phyloP scores from a whole-genome alignment of 495 filamentous ascomycete genomes.

The Annulohypoxylon nitens region DNA sequence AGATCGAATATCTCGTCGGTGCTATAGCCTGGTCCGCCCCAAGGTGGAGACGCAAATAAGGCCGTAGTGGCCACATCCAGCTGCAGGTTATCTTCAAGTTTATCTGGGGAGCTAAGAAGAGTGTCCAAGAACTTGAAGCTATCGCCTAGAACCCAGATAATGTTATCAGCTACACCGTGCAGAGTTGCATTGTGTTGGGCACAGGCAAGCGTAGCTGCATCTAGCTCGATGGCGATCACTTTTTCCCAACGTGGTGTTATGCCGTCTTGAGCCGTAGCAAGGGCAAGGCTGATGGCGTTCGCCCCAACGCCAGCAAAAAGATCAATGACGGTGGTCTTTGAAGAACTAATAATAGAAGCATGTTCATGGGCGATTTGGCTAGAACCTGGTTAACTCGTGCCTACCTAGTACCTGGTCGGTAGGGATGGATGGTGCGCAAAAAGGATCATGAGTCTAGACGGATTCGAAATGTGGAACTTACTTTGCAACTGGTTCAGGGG shows the following conservation, averaged over 20 bases:
- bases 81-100: constrained; percentile 54
- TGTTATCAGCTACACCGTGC: constrained; percentile 83
- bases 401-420: constrained; percentile 24
- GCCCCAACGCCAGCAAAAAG: constrained; percentile 92
- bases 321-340: constrained; percentile 77
- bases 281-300: constrained; percentile 94
- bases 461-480: constrained; percentile 56
- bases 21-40: constrained; percentile 90
- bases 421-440: constrained; percentile 9
- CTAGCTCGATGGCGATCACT: constrained; percentile 89
- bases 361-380: constrained; percentile 87
- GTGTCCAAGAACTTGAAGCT: constrained; percentile 70
- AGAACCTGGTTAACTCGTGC: constrained; percentile 32
- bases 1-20: constrained; percentile 85
- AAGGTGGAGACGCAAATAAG: constrained; percentile 92
- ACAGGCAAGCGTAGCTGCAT: constrained; percentile 81
- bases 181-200: constrained; percentile 92
- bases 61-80: constrained; percentile 61
- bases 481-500: constrained; percentile 90
- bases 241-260: constrained; percentile 71
- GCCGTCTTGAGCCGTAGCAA: constrained; percentile 61
- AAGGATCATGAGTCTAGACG: constrained; percentile 10
- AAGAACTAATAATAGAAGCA: constrained; percentile 54
- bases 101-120: constrained; percentile 41
- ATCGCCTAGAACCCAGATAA: constrained; percentile 87